Base-by-base conservation (phyloP, 768 basidiomycete species). In the Tephrocybe sp. region DNA sequence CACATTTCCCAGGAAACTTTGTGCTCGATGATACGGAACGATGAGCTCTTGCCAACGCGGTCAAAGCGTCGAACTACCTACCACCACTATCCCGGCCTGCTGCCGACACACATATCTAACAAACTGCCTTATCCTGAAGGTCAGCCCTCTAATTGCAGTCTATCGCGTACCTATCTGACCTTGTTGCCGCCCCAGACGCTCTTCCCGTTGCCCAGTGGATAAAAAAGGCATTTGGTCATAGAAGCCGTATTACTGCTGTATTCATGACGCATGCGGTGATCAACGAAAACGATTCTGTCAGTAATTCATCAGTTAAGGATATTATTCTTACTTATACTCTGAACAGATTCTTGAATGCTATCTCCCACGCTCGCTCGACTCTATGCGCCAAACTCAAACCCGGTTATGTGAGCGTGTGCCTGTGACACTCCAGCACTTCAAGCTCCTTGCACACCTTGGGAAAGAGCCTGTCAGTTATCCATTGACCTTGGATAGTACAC, bases 181-280 rank as follows among this genome's bases (percentile, higher is more conserved):
- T 19, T 27, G 5, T 23, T 10, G 15, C 16, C 16, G 29, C 16
- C 47, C 15, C 61, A 89, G 83, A 86, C 58, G 67, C 75, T 42
- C 33, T 78, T 15, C 74, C 75, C 38, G 75, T 88, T 51, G 82
- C 81, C 24, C 74, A 64, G 52, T 89, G 83, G 84, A 70, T 78
- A 21, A 81, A 76, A 59, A 69, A 66, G 21, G 67, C 77, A 40
- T 88, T 77, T 59, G 84, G 83, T 18, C 54, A 75, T 29, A 74
- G 65, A 45, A 82, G 83, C 61, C 69, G 72, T 31, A 69, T 84
- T 44, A 79, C 83, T 24, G 84, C 88, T 23, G 65, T 79, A 19
- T 87, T 86, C 64, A 77, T 89, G 74, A 79, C 78, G 3, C 88
- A 91, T 63, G 86, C 86, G 27, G 70, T 89, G 33, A 69, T 87